These are phyloP conservation scores for Furcasterigmium sp. DNA, from an alignment of 2,329 filamentous ascomycete species.

Conservation along the genomic window DNA sequence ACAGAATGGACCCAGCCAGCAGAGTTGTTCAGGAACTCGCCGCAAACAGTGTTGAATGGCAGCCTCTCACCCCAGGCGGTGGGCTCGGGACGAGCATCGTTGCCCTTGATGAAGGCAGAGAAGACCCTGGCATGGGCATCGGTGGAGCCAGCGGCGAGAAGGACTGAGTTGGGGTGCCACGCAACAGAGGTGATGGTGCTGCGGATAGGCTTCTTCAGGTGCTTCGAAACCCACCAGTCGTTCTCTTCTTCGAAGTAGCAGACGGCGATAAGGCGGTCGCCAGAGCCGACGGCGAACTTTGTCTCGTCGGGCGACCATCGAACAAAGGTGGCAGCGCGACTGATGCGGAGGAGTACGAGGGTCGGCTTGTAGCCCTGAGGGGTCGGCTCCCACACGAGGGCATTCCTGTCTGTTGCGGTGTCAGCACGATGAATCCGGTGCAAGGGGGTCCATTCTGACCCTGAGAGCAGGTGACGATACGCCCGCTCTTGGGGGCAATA, in stretches of 20 bases:
- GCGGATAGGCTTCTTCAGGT: conserved; percentile 97
- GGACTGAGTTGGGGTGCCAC: conserved; percentile 97
- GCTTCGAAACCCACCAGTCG: conserved; percentile 99
- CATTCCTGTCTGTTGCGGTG: conserved; percentile 74
- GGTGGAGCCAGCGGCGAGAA: conserved; percentile 91
- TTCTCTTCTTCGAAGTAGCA: conserved; percentile 99
- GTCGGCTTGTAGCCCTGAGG: conserved; percentile 92
- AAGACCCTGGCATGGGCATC: conserved; percentile 95
- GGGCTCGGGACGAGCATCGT: conserved; percentile 79
- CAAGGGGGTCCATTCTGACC: conserved; percentile 40
- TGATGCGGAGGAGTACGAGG: conserved; percentile 92
- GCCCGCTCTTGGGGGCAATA: conserved; percentile 83
- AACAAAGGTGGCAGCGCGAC: conserved; percentile 91
- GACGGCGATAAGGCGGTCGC: conserved; percentile 89
- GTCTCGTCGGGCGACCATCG: conserved; percentile 95
- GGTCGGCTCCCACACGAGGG: conserved; percentile 96
- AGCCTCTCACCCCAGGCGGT: conserved; percentile 91
- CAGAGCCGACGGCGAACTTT: conserved; percentile 96
- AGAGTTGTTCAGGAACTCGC: conserved; percentile 92
- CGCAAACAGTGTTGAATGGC: conserved; percentile 97
- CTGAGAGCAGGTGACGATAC: conserved; percentile 97
- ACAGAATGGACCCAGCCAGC: conserved; percentile 96
- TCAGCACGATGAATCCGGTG: not conserved
- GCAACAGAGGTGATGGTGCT: conserved; percentile 92
- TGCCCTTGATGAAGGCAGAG: conserved; percentile 92